Percentiles rank a stretch among this genome's conserved stretches.
phyloP scores from a whole-genome alignment of 1,139 yeast genomes.

The Citeromyces hawaiiensis region DNA sequence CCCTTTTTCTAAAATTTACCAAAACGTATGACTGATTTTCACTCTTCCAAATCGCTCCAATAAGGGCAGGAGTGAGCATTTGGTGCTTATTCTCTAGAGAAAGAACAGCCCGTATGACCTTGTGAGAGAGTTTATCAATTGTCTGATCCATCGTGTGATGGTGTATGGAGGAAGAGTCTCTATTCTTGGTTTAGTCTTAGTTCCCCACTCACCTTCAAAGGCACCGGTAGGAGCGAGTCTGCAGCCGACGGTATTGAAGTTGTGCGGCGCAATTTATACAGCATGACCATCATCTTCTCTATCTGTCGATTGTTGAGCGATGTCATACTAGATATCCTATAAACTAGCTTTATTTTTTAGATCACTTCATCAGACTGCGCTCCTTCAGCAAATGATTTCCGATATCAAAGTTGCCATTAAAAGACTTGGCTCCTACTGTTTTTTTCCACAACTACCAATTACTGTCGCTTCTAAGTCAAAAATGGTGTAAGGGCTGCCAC shows the following conservation, averaged over 20 bases:
- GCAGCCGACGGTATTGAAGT: too few relatives aligned
- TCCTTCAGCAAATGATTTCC: neutral
- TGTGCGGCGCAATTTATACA: too few relatives aligned
- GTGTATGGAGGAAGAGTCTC: neutral
- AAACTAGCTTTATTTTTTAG: too few relatives aligned
- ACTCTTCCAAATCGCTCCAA: constrained; percentile 13
- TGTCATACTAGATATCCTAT: too few relatives aligned
- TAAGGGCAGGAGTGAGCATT: constrained; percentile 11
- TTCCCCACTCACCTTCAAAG: too few relatives aligned
- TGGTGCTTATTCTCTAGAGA: constrained; percentile 14
- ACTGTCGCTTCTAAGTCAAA: too few relatives aligned
- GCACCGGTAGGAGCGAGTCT: too few relatives aligned
- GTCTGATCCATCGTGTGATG: neutral
- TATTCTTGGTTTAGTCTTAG: neutral
- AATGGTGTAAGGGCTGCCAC: too few relatives aligned
- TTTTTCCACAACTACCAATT: too few relatives aligned
- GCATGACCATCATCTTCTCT: too few relatives aligned
- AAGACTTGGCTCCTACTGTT: too few relatives aligned
- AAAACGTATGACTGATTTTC: constrained; percentile 10
- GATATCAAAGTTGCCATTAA: neutral
- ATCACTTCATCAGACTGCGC: neutral
- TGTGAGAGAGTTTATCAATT: neutral
- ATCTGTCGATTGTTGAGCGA: too few relatives aligned
- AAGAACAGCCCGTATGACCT: constrained; percentile 11
- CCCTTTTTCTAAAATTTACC: constrained; percentile 11